phyloP scores from a whole-genome alignment of 1,284 basidiomycete species.

The Spongispora temasekensis region DNA sequence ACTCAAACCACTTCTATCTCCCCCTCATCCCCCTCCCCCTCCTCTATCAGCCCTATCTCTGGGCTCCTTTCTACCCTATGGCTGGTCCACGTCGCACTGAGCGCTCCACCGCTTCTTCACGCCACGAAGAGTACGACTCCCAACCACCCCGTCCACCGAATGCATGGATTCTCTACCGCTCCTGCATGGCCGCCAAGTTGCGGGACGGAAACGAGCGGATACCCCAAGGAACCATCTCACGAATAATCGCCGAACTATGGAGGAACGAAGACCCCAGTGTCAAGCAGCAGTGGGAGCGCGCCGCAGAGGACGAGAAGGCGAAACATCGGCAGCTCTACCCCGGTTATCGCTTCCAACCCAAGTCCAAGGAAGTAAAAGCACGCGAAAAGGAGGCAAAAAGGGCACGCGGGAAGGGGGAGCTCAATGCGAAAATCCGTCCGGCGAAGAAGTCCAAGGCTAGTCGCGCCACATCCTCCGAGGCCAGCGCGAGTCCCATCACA shows the following conservation, averaged over 20 bases:
- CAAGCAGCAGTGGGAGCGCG: conserved; percentile 65
- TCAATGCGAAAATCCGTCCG: conserved; percentile 41
- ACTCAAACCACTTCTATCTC: conserved; percentile 19
- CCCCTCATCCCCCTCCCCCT: conserved; percentile 12
- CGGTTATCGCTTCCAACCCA: conserved; percentile 72
- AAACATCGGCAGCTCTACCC: conserved; percentile 69
- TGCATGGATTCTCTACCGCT: conserved; percentile 91
- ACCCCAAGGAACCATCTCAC: conserved; percentile 76
- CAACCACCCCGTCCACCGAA: conserved; percentile 79
- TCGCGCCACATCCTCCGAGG: background rate
- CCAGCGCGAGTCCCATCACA: background rate
- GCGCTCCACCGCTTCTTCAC: background rate
- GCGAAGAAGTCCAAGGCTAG: conserved; percentile 30
- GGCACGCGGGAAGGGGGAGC: conserved; percentile 47
- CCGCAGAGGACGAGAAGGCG: conserved; percentile 66
- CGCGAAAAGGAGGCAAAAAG: conserved; percentile 53
- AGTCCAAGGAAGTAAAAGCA: conserved; percentile 65
- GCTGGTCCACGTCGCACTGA: conserved; percentile 16
- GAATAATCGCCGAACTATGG: conserved; percentile 73
- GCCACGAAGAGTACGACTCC: conserved; percentile 20
- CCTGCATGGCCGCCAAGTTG: conserved; percentile 55
- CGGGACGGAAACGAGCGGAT: conserved; percentile 39
- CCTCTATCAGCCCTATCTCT: conserved; percentile 6
- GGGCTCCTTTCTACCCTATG: conserved; percentile 18
- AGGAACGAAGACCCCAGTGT: conserved; percentile 53